Evolutionary conservation across 352 stramenopile genomes (phyloP).

Genomic region (Phytophthora europaea): DNA sequence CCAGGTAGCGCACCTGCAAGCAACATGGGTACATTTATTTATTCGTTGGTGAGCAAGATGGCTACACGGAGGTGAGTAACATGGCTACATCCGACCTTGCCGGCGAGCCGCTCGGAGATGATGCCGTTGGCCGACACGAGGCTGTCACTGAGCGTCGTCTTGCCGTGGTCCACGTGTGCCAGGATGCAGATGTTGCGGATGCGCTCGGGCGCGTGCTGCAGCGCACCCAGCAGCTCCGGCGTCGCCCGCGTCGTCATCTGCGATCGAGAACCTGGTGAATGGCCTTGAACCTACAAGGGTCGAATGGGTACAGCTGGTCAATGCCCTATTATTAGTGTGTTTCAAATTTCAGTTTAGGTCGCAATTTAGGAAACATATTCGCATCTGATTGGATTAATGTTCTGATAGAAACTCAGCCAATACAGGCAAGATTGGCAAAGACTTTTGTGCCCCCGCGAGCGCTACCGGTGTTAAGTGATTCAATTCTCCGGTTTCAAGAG

Average conservation of each 20-base stretch:
- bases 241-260: conserved; percentile 54
- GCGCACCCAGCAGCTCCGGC: conserved; percentile 54
- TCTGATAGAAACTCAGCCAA: too few relatives aligned
- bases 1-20: conserved; percentile 93
- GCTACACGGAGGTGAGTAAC: conserved; percentile 1
- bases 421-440: too few relatives aligned
- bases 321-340: too few relatives aligned
- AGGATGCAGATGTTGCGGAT: conserved; percentile 97
- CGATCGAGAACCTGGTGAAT: not conserved
- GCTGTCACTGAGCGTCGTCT: conserved; percentile 95
- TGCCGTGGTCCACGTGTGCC: conserved; percentile 96
- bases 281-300: not conserved
- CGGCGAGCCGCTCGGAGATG: conserved; percentile 97
- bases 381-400: too few relatives aligned
- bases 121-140: conserved; percentile 97
- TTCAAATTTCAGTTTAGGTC: too few relatives aligned
- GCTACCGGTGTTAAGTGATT: too few relatives aligned
- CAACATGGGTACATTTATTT: conserved; percentile 4
- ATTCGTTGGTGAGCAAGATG: conserved; percentile 3
- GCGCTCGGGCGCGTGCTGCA: conserved; percentile 82
- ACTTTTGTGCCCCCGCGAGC: too few relatives aligned
- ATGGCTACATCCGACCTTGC: conserved; percentile 70
- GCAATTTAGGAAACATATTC: too few relatives aligned
- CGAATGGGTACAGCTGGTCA: too few relatives aligned
- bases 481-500: too few relatives aligned